Base-by-base conservation (phyloP, 2,329 filamentous ascomycete genomes). In the Claviceps pazoutovae region DNA sequence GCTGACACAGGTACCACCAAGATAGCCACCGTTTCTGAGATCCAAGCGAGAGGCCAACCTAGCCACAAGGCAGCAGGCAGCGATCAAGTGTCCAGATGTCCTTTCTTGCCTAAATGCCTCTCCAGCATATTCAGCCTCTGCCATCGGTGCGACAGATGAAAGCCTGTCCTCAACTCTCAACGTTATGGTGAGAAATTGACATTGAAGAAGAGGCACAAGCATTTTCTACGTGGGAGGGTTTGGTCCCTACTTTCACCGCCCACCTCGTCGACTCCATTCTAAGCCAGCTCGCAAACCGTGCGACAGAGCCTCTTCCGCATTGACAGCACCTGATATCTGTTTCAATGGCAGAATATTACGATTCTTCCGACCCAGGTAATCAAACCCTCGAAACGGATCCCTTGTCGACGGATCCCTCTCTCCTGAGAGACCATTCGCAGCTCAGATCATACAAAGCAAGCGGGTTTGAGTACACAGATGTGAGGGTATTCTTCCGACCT, bases 401-500 rank as follows among this genome's bases (percentile, higher is more conserved):
- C 59, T 68, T 72, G 53, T 60, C 70, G 41, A 83, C 80, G 23
- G 89, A 96, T 61, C 88, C 90, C 34, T 75, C 82, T n/a, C 74
- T 96, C 13, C 74, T 97, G 54, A 84, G 76, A 64, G 85, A 89
- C 59, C 77, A 91, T 65, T 89, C 87, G 14, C 74, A 78, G 41
- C 75, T 84, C 58, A 77, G 78, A 61, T 75, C 82, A 5, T 95
- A 89, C 66, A 82, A 75, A n/a, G 90, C 89, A 2, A 74, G 74
- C 16, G 69, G 68, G 30, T 82, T 83, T 57, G 82, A 78, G 8
- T 97, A 96, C 64, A 77, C 82, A 2, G 78, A 76, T 36, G 76
- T 97, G 56, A 82, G 91, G 52, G 82, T 90, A 44, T 96, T 97
- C 66, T 90, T 85, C 68, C 80, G 84, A 52, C 79, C 80, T 51